Conservation (phyloP, 2,329 filamentous ascomycete genomes). For the Cytospora schulzeri region DNA sequence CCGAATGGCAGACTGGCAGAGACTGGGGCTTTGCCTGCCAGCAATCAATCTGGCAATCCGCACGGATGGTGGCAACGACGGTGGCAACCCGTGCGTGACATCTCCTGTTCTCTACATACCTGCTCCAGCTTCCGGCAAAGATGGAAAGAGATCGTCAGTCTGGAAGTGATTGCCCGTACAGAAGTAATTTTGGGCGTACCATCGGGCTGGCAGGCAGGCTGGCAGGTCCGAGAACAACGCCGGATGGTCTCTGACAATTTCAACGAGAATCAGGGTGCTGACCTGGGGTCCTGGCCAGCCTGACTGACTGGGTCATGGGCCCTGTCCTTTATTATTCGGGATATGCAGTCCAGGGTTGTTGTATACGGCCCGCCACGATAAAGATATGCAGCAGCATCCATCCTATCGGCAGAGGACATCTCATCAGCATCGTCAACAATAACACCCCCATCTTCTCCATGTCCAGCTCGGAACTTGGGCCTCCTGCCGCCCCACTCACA, state of each 20-base stretch:
- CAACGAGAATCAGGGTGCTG: not conserved
- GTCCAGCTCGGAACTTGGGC: conserved; percentile 11
- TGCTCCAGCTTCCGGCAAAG: not conserved
- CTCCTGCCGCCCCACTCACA: conserved; percentile 17
- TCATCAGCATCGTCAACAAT: not conserved
- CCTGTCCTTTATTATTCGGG: conserved; percentile 7
- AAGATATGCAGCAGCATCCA: not conserved
- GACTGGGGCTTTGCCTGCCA: not conserved
- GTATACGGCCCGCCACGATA: conserved; percentile 17
- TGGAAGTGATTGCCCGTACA: not conserved
- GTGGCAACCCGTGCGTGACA: not conserved
- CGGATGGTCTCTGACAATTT: not conserved
- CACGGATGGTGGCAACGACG: not conserved
- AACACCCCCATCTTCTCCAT: not conserved
- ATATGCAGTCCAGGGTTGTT: conserved; percentile 8
- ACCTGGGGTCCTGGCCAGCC: too few relatives aligned
- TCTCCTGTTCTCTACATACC: not conserved
- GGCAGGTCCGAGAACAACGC: not conserved
- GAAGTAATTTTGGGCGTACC: not conserved
- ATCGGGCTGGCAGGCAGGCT: not conserved
- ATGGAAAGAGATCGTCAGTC: not conserved
- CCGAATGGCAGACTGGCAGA: too few relatives aligned
- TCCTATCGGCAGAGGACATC: not conserved
- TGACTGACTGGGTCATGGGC: not conserved
- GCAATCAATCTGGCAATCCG: not conserved